Evolutionary conservation across 768 basidiomycete species (phyloP), one percentile per base, ranked within the genome.

Genomic region (Kwoniella pini): DNA sequence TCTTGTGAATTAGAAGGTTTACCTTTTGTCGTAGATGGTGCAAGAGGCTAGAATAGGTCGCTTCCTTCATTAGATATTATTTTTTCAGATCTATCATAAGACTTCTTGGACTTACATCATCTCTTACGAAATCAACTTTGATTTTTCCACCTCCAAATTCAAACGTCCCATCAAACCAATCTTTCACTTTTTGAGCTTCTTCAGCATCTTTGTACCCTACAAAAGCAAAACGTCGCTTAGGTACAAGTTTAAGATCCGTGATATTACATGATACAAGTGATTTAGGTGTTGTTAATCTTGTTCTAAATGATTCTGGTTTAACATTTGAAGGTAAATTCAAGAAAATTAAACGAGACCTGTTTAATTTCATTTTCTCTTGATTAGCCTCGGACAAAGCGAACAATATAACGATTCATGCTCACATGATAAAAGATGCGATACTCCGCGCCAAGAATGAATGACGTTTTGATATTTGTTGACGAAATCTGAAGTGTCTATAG

Each of bases 161-260:
- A 74, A 88, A 98, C 0, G 88, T 89, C 22, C 84, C 82, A 76
- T 94, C 85, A 67, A 89, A 94, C 88, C 89, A 98, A 33, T 87
- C 84, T 74, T 84, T 85, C 0, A 90, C 93, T 4, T 82, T 81
- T 5, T 79, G 57, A 0, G 95, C 95, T 60, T 96, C 89, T 27
- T 83, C 81, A 28, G 87, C 82, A 0, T 87, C 84, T 79, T 89
- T 91, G 82, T 86, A 97, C 0, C 96, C 96, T 9, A 95, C 82
- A 71, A 98, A 99, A 0, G 89, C 96, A 75, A 99, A 94, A 31
- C 90, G 83, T 7, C 96, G 80, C 77, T 90, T 89, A 26, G 82
- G 82, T 3, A 91, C 85, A 51, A 97, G 83, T 75, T 90, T 90
- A 50, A 87, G 82, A 80, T 98, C 96, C 3, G 96, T 99, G 45